Evolutionary conservation across 345 rosid species (phyloP).

Genomic region (Salix udensis): DNA sequence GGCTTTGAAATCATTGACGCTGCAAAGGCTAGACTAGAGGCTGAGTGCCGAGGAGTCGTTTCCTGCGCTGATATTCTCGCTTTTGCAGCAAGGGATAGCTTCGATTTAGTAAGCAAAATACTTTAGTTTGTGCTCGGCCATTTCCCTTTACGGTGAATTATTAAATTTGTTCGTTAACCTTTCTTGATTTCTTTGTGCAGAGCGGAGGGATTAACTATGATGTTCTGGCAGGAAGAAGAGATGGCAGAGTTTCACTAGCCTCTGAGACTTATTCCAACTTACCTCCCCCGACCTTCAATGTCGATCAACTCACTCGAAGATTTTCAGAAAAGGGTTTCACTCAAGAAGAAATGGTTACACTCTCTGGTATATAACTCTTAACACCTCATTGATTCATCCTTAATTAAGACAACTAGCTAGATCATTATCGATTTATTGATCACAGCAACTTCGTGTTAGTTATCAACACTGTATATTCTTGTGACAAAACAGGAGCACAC

Average conservation of each 20-base stretch:
- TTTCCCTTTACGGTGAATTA: not conserved
- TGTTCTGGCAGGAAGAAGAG: conserved; percentile 62
- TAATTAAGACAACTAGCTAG: not conserved
- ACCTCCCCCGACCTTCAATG: conserved; percentile 5
- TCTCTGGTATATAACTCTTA: conserved; percentile 5
- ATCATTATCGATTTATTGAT: not conserved
- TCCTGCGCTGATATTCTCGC: conserved; percentile 61
- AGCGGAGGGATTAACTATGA: conserved; percentile 45
- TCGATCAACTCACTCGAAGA: conserved; percentile 10
- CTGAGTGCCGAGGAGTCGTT: conserved; percentile 42
- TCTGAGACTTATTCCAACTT: conserved; percentile 25
- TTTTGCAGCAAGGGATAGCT: conserved; percentile 50
- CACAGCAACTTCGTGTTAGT: too few relatives aligned
- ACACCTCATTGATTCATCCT: too few relatives aligned
- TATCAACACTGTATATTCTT: not conserved
- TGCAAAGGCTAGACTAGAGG: conserved; percentile 41
- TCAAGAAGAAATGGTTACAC: conserved; percentile 21
- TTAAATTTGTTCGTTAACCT: not conserved
- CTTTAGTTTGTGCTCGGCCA: not conserved
- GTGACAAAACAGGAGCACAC: conserved; percentile 19
- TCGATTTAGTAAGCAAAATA: conserved; percentile 31
- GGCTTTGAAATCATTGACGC: conserved; percentile 52
- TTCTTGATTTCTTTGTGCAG: conserved; percentile 11
- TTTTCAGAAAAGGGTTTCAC: conserved; percentile 20
- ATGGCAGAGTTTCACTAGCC: conserved; percentile 45